Evolutionary conservation across 2,329 filamentous ascomycete species (phyloP), one percentile per base, ranked within the genome.

Genomic region (Penicillium sp.): DNA sequence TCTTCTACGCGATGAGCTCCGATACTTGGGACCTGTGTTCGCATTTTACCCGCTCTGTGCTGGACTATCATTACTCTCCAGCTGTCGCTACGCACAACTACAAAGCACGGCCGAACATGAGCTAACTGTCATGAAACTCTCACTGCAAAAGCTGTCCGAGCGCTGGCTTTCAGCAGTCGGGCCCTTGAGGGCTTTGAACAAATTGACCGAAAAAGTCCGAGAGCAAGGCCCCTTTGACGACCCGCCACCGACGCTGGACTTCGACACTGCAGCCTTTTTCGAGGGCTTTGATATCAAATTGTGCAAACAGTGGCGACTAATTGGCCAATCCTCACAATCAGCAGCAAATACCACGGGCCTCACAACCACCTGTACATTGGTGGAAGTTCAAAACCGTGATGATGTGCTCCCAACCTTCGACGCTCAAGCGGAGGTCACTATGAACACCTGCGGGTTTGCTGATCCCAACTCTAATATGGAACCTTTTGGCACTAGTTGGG

Each of bases 21-120:
- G 63, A 15, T 68, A 64, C 17, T 48, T 70, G 1, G 67, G 66
- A 0, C 64, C 67, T 0, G 64, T 68, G 3, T 70, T 64, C 38
- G 65, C 67, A 3, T 69, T 70, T 45, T 69, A 69, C 36, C 64
- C 63, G 11, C 55, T 70, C 3, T 63, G 62, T 9, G 65, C 67
- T 2, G 67, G 67, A 0, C 53, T 69, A 21, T 58, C 65, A 1
- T 58, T 67, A n/a, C 57, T 69, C 0, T 68, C 66, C 2, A 63
- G 61, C 35, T 67, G 59, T 41, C 59, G 63, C 5, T 65, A 67
- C 28, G 41, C 58, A 6, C 57, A 60, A 6, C 50, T 67, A 2
- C 49, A 57, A 40, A 45, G 33, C 7, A 53, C 41, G 2, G 54
- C 55, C 9, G 53, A 57, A 19, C 50, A 56, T 39, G 54, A 55